Conservation (phyloP, 768 basidiomycete species). For the Trametes gibbosa region DNA sequence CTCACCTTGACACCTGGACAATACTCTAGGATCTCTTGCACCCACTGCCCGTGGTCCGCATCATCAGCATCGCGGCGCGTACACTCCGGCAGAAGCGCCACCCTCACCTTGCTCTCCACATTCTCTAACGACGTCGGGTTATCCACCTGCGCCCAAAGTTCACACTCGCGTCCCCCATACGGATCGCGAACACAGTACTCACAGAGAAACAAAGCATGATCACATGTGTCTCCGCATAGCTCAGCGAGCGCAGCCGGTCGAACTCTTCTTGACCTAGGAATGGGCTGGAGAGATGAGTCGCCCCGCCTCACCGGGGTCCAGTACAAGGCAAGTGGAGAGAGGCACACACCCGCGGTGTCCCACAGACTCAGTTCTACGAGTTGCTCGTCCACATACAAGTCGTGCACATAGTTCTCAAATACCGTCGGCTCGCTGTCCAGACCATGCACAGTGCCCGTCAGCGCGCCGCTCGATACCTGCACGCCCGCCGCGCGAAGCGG, state of each 20-base stretch:
- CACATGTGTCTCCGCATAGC: conserved; percentile 95
- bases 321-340: not conserved
- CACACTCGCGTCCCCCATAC: not conserved
- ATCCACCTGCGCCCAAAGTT: conserved; percentile 58
- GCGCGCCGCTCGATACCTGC: no score
- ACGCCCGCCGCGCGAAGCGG: not conserved
- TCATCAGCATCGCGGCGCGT: not conserved
- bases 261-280: conserved; percentile 90
- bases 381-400: conserved; percentile 83
- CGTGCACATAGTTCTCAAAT: conserved; percentile 97
- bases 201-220: conserved; percentile 97
- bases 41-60: conserved; percentile 60
- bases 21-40: conserved; percentile 88
- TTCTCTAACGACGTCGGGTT: conserved; percentile 95
- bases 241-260: conserved; percentile 88
- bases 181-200: conserved; percentile 24
- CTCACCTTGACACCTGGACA: conserved; percentile 93
- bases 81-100: not conserved
- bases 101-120: conserved; percentile 80
- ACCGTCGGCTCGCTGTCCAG: conserved; percentile 79
- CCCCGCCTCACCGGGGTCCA: not conserved
- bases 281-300: conserved; percentile 30
- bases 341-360: conserved; percentile 88
- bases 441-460: no score
- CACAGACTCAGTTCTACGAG: conserved; percentile 89